These are phyloP conservation scores for Shiraia sp. DNA, from an alignment of 2,329 filamentous ascomycete species.

Conservation along the genomic window DNA sequence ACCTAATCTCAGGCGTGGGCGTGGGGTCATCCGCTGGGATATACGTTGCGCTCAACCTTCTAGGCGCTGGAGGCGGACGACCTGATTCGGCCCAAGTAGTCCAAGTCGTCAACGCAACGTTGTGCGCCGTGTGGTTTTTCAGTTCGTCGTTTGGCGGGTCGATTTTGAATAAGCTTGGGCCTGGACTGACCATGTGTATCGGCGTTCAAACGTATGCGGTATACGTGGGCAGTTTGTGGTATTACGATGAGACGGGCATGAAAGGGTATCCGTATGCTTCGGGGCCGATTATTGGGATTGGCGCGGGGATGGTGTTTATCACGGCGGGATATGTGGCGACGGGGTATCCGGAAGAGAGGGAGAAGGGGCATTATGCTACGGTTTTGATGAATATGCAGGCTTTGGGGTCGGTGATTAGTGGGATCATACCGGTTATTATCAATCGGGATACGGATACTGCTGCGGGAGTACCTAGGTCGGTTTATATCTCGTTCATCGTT, in stretches of 20 bases:
- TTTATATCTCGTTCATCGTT: constrained; percentile 35
- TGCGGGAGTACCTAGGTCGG: constrained; percentile 33
- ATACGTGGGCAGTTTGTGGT: constrained; percentile 38
- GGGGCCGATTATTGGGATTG: constrained; percentile 37
- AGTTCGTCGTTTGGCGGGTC: constrained; percentile 37
- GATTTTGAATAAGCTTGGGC: constrained; percentile 37
- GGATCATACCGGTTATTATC: constrained; percentile 39
- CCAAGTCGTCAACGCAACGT: constrained; percentile 37
- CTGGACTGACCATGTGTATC: constrained; percentile 36
- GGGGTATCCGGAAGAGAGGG: constrained; percentile 36
- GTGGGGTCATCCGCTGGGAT: constrained; percentile 35
- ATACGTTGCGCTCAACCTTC: constrained; percentile 36
- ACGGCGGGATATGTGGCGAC: constrained; percentile 37
- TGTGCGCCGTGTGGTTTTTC: constrained; percentile 41
- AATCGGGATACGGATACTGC: constrained; percentile 33
- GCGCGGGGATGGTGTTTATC: constrained; percentile 39
- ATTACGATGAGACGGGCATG: constrained; percentile 38
- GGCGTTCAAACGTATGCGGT: constrained; percentile 37
- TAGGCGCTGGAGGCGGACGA: constrained; percentile 34
- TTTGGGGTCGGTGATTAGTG: constrained; percentile 31
- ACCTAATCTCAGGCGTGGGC: constrained; percentile 34
- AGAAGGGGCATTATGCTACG: constrained; percentile 34
- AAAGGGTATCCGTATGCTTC: constrained; percentile 35
- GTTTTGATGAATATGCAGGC: constrained; percentile 39
- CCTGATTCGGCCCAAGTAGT: constrained; percentile 37